Percentiles rank a stretch among this genome's conserved stretches.
phyloP scores from a whole-genome alignment of 257 asterid genomes.

The Fraxinus americana region DNA sequence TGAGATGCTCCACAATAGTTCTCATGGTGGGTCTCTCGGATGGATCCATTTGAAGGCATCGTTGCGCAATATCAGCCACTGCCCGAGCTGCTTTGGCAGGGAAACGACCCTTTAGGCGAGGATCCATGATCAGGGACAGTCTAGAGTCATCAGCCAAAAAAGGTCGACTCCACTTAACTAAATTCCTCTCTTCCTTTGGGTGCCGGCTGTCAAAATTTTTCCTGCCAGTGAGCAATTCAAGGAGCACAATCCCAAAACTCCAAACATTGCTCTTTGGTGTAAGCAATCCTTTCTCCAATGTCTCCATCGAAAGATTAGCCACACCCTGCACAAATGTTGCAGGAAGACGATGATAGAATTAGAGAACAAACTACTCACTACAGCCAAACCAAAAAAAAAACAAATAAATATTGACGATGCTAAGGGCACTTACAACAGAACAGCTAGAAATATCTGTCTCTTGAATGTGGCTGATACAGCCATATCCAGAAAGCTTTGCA shows the following conservation, averaged over 20 bases:
- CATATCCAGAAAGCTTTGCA: slow-evolving; percentile 96
- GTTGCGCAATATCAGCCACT: slow-evolving; percentile 84
- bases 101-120: slow-evolving; percentile 83
- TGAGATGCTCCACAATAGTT: slow-evolving; percentile 71
- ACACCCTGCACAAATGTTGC: slow-evolving; percentile 53
- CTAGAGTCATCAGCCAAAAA: slow-evolving; percentile 83
- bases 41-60: slow-evolving; percentile 83
- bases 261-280: slow-evolving; percentile 95
- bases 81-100: slow-evolving; percentile 82
- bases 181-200: slow-evolving; percentile 83
- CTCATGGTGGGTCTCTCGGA: slow-evolving; percentile 95
- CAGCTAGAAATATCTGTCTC: slow-evolving; percentile 75
- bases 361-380: not conserved
- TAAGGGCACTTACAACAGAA: slow-evolving; percentile 46
- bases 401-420: not conserved
- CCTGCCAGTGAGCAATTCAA: slow-evolving; percentile 88
- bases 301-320: slow-evolving; percentile 82
- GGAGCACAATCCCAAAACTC: slow-evolving; percentile 91
- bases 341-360: not conserved
- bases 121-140: slow-evolving; percentile 83
- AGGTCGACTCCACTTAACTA: slow-evolving; percentile 86
- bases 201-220: slow-evolving; percentile 71
- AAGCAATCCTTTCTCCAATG: slow-evolving; percentile 75
- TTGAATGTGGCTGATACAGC: slow-evolving; percentile 76
- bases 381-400: not conserved